These are phyloP conservation scores for Begonia peltatifolia DNA, from an alignment of 306 rosid species.

Conservation along the genomic window DNA sequence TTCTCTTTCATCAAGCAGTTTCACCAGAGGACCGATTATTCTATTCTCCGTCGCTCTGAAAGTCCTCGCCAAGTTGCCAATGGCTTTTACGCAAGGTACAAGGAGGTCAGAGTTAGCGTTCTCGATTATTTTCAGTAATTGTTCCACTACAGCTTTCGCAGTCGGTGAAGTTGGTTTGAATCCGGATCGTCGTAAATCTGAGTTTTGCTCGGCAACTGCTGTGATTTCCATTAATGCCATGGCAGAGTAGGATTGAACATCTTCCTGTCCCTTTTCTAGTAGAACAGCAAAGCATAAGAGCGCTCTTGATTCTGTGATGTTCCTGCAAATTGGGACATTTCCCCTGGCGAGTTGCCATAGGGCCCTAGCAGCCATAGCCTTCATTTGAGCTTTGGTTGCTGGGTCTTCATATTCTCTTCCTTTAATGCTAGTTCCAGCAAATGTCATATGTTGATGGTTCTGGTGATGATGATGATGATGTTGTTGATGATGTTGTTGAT, in stretches of 20 bases:
- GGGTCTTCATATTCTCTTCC: conserved; percentile 60
- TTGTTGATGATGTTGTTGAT: conserved; percentile 3
- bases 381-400: conserved; percentile 15
- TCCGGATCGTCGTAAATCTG: conserved; percentile 45
- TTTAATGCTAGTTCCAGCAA: conserved; percentile 30
- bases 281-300: conserved; percentile 53
- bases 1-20: too few species aligned
- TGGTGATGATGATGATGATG: too few species aligned
- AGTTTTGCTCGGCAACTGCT: conserved; percentile 32
- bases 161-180: conserved; percentile 41
- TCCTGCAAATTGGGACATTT: conserved; percentile 33
- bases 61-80: too few species aligned
- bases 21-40: too few species aligned
- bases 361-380: conserved; percentile 36
- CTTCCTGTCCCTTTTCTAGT: conserved; percentile 51
- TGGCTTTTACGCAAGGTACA: too few species aligned
- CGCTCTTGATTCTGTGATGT: conserved; percentile 54
- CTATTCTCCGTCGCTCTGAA: too few species aligned
- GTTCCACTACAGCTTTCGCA: conserved; percentile 24
- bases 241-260: conserved; percentile 32
- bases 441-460: too few species aligned
- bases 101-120: conserved; percentile 12
- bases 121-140: conserved; percentile 25
- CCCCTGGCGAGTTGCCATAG: conserved; percentile 42
- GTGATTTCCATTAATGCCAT: conserved; percentile 56